Percentiles rank a stretch among this genome's conserved stretches.
These are phyloP conservation scores for Pseudognaphalium luteoalbum DNA, from an alignment of 129 eudicot genomes.

Conservation along the genomic window DNA sequence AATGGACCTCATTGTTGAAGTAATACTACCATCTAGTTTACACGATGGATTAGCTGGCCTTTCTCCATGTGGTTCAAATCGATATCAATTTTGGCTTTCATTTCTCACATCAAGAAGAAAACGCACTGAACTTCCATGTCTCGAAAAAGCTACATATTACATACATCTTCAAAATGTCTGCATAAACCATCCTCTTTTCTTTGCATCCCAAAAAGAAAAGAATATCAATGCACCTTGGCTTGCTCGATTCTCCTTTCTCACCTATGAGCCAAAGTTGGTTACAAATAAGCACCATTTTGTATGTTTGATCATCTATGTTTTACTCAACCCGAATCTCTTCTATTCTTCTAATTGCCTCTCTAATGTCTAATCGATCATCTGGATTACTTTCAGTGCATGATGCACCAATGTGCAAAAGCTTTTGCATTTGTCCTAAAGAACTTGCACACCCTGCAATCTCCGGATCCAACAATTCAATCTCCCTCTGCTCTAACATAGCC, in stretches of 20 bases:
- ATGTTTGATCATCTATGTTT: not conserved
- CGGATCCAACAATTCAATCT: conserved; percentile 59
- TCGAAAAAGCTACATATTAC: not conserved
- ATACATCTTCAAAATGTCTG: not conserved
- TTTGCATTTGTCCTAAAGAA: conserved; percentile 37
- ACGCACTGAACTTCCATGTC: not conserved
- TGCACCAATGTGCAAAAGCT: conserved; percentile 57
- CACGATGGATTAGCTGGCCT: no score
- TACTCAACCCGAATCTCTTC: conserved; percentile 31
- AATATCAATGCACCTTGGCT: not conserved
- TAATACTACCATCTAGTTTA: no score
- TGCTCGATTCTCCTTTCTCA: not conserved
- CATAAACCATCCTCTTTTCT: not conserved
- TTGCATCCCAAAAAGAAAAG: no score
- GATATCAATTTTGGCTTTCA: not conserved
- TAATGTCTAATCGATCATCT: conserved; percentile 45
- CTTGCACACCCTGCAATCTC: conserved; percentile 31
- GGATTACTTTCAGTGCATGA: conserved; percentile 52
- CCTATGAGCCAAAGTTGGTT: not conserved
- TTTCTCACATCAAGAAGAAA: not conserved
- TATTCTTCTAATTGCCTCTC: conserved; percentile 48
- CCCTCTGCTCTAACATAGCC: conserved; percentile 53
- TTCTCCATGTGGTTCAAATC: no score
- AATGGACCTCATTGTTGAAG: no score
- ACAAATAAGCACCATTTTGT: not conserved